Conservation (phyloP, 306 rosid species). For the Phaseolus lunatus region DNA sequence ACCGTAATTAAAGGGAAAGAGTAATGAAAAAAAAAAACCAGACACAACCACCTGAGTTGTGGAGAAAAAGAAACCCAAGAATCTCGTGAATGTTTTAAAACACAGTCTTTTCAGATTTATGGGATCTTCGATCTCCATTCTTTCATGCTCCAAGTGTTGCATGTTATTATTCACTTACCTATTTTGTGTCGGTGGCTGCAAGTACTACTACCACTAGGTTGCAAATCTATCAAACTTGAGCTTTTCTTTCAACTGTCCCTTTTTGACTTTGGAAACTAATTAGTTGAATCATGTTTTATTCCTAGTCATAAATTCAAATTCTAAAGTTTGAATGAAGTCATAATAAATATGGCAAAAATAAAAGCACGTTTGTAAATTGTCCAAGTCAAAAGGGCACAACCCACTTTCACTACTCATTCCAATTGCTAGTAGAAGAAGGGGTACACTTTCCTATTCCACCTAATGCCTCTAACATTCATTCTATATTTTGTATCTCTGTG, state of each 20-base stretch:
- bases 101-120: neutral
- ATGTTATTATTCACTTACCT: neutral
- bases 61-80: slow-evolving; percentile 21
- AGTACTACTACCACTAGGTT: neutral
- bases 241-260: neutral
- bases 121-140: neutral
- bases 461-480: neutral
- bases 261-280: too few species aligned
- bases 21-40: neutral
- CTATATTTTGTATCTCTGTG: slow-evolving; percentile 1
- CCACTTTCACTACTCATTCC: neutral
- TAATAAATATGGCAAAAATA: neutral
- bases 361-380: neutral
- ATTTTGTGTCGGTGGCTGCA: slow-evolving; percentile 31
- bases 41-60: too few species aligned
- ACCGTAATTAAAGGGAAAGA: slow-evolving; percentile 43
- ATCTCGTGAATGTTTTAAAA: slow-evolving; percentile 30
- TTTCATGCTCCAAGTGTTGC: slow-evolving; percentile 36
- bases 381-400: neutral
- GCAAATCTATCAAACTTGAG: neutral
- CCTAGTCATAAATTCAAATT: neutral
- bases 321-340: neutral
- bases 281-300: neutral
- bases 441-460: neutral
- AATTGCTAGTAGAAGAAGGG: slow-evolving; percentile 6